Conservation (phyloP, 345 rosid genomes). For the Eucalyptus caleyi region DNA sequence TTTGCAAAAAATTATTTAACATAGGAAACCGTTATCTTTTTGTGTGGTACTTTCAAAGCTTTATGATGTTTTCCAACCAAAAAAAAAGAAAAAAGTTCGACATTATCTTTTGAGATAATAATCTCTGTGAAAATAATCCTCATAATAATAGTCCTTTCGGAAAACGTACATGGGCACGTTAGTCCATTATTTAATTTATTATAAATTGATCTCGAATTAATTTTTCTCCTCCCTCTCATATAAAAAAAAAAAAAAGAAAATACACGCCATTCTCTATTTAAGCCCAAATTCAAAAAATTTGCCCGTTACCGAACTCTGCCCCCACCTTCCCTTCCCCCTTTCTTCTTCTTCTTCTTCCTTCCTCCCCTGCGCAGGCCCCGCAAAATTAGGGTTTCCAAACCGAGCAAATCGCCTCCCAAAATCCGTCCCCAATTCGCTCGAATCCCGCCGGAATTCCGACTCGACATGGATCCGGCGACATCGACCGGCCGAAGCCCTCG, state of each 20-base stretch:
- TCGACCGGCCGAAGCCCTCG: neutral
- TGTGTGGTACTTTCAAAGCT: neutral
- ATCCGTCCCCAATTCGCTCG: constrained; percentile 10
- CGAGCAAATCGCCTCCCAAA: neutral
- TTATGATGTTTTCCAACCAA: too few relatives aligned
- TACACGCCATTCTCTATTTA: neutral
- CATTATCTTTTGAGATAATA: neutral
- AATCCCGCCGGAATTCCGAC: neutral
- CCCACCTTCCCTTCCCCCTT: constrained; percentile 18
- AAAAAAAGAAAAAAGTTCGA: too few relatives aligned
- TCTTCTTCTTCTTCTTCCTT: neutral
- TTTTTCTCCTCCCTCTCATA: neutral
- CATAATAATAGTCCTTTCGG: neutral
- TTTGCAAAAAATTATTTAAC: neutral
- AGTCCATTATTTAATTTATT: neutral
- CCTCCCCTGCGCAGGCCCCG: neutral
- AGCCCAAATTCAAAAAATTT: constrained; percentile 20
- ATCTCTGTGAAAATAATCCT: neutral
- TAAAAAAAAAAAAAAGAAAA: neutral
- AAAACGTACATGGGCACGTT: neutral
- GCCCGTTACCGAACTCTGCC: constrained; percentile 10
- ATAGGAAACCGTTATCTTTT: neutral
- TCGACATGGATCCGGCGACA: neutral
- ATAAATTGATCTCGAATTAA: neutral
- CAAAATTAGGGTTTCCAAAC: constrained; percentile 13